A percentile compares a stretch with the other conserved stretches of the same genome.
Conservation (phyloP, 2,329 filamentous ascomycete genomes). For the Aspergillus costaricaensis region DNA sequence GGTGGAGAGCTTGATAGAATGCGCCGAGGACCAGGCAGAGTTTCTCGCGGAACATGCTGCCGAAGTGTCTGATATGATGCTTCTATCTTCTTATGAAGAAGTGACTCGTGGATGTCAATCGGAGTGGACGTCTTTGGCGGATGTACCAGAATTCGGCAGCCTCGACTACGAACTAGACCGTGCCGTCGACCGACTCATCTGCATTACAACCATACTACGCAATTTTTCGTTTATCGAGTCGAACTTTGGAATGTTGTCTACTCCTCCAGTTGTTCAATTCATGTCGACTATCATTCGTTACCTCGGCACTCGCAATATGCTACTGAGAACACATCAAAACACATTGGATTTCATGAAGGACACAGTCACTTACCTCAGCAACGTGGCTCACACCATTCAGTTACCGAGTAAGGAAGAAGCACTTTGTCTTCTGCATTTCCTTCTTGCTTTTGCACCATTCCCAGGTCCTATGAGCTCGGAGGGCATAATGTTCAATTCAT, state of each 20-base stretch:
- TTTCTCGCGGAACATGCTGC: constrained; percentile 79
- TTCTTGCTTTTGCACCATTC: constrained; percentile 84
- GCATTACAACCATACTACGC: constrained; percentile 86
- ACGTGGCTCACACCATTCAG: constrained; percentile 77
- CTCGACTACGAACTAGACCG: constrained; percentile 79
- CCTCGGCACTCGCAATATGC: constrained; percentile 83
- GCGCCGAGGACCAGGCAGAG: constrained; percentile 85
- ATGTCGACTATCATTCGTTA: constrained; percentile 81
- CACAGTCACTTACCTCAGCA: constrained; percentile 82
- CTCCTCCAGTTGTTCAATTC: constrained; percentile 77
- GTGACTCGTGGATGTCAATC: constrained; percentile 74
- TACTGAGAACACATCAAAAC: constrained; percentile 78
- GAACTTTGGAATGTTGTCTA: constrained; percentile 75
- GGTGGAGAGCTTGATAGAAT: constrained; percentile 84
- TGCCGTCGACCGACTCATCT: constrained; percentile 82
- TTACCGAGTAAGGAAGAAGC: constrained; percentile 86
- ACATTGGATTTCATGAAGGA: constrained; percentile 98
- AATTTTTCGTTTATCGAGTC: constrained; percentile 85
- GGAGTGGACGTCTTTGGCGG: constrained; percentile 72
- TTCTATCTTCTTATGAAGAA: constrained; percentile 84
- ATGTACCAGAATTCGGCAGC: constrained; percentile 73
- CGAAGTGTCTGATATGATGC: constrained; percentile 83
- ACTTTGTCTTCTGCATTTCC: constrained; percentile 79
- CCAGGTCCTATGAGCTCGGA: constrained; percentile 64
- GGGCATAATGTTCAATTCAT: constrained; percentile 73